Evolutionary conservation across 352 stramenopile genomes (phyloP), one percentile per base, ranked within the genome.

Genomic region (Phytopythium ostracodes): DNA sequence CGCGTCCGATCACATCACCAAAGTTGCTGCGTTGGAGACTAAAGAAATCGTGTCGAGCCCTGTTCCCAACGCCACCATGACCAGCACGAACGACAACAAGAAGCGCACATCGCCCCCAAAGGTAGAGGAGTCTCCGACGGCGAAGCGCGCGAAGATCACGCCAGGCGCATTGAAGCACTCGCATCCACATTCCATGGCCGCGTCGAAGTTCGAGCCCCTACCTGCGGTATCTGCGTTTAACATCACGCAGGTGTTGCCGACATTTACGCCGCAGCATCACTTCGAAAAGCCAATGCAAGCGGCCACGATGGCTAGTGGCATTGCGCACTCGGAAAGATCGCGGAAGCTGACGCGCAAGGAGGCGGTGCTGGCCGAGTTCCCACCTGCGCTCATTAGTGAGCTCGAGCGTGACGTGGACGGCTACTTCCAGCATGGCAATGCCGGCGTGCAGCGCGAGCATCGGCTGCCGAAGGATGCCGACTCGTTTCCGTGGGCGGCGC

Each of bases 281-380:
- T 56, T 46, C 2, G 29, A 43, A 4, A 57, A 57, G 20, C 51
- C 51, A 18, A 12, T 1, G 29, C 18, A 8, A 10, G 17, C 17
- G 50, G 27, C 18, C 20, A 12, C 22, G 1, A 9, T 22, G 27
- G 17, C 24, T 6, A 17, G 18, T 17, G 50, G 29, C 2, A n/a
- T 5, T 4, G 50, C 36, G 20, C 51, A 5, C 22, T 12, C 36
- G 33, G 51, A 18, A 8, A 31, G 2, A 1, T 33, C 20, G 51
- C 29, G 29, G 11, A 27, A 31, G 33, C 51, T 81, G 47, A 76
- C 67, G 8, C 65, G 68, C 22, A 87, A 81, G 62, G 64, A 85
- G 29, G 75, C 73, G 36, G 4, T 75, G 22, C 50, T 84, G 47
- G 63, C 68, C 4, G 67, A 75, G 15, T 70, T 78, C 62, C 73